phyloP scores from a whole-genome alignment of 441 rosid species.

The Aquilaria agallochum region DNA sequence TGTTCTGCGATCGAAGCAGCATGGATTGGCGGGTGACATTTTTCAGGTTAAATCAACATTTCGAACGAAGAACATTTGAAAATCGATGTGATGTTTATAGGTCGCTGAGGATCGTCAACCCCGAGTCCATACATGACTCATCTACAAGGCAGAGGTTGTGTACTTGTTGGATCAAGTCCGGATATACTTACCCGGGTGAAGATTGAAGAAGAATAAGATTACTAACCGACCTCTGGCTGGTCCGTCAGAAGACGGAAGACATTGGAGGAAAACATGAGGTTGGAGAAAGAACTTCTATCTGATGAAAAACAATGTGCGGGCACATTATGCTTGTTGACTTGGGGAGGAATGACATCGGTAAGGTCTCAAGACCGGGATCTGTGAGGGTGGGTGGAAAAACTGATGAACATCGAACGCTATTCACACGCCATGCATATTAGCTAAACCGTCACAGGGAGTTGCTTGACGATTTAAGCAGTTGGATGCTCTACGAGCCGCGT shows the following conservation, averaged over 20 bases:
- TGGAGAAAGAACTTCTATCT: constrained; percentile 73
- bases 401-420: constrained; percentile 39
- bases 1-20: constrained; percentile 81
- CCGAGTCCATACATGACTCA: constrained; percentile 92
- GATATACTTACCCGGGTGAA: constrained; percentile 82
- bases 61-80: constrained; percentile 83
- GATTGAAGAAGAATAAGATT: constrained; percentile 67
- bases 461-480: constrained; percentile 69
- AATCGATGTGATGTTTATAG: constrained; percentile 95
- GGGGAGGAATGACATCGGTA: constrained; percentile 97
- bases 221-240: constrained; percentile 94
- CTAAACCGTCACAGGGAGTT: constrained; percentile 86
- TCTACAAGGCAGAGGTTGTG: constrained; percentile 88
- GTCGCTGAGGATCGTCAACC: constrained; percentile 90
- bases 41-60: constrained; percentile 94
- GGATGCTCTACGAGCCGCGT: constrained; percentile 90
- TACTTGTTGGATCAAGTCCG: constrained; percentile 93
- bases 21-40: constrained; percentile 83
- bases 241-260: constrained; percentile 91
- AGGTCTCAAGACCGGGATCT: constrained; percentile 92
- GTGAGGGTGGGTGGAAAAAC: constrained; percentile 90
- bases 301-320: constrained; percentile 95
- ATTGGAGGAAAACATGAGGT: constrained; percentile 67
- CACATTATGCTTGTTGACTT: constrained; percentile 97
- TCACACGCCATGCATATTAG: constrained; percentile 95